These are phyloP conservation scores for Mortierella hygrophila DNA, from an alignment of 192 early-diverging fungal species.

Conservation along the genomic window DNA sequence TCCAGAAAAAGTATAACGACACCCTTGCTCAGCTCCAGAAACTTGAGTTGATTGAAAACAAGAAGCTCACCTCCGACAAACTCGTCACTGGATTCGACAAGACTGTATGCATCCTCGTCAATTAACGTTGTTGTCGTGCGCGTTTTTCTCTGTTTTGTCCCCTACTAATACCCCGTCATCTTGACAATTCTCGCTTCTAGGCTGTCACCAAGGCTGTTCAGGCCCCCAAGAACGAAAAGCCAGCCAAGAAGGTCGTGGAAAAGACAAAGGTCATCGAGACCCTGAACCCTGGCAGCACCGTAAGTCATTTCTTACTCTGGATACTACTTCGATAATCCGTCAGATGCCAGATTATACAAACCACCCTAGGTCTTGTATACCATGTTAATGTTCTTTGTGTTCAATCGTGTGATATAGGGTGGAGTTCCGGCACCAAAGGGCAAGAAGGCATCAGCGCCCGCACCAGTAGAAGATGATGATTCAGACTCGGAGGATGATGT, in stretches of 20 bases:
- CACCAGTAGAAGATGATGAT: slow-evolving; percentile 32
- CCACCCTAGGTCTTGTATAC: not conserved
- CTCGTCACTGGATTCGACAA: slow-evolving; percentile 76
- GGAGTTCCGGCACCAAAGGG: slow-evolving; percentile 38
- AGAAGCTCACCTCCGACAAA: slow-evolving; percentile 79
- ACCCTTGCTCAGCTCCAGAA: slow-evolving; percentile 65
- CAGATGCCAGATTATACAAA: not conserved
- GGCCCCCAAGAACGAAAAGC: slow-evolving; percentile 40
- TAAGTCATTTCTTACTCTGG: slow-evolving; percentile 17
- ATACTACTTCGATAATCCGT: not conserved
- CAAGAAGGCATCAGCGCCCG: slow-evolving; percentile 20
- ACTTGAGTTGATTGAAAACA: slow-evolving; percentile 70
- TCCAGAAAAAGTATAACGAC: slow-evolving; percentile 43
- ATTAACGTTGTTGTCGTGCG: not conserved
- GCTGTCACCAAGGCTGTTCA: slow-evolving; percentile 63
- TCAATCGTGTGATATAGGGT: slow-evolving; percentile 19
- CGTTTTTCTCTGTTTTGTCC: not conserved
- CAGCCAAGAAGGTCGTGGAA: slow-evolving; percentile 60
- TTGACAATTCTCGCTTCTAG: slow-evolving; percentile 17
- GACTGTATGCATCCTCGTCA: slow-evolving; percentile 57
- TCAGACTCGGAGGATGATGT: slow-evolving; percentile 72
- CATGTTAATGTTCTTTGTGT: not conserved
- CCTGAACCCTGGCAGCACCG: slow-evolving; percentile 66
- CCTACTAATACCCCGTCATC: not conserved
- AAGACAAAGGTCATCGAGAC: slow-evolving; percentile 76